Evolutionary conservation across 129 eudicot genomes (phyloP), one percentile per base, ranked within the genome.

Genomic region (Saussurea involucrata): DNA sequence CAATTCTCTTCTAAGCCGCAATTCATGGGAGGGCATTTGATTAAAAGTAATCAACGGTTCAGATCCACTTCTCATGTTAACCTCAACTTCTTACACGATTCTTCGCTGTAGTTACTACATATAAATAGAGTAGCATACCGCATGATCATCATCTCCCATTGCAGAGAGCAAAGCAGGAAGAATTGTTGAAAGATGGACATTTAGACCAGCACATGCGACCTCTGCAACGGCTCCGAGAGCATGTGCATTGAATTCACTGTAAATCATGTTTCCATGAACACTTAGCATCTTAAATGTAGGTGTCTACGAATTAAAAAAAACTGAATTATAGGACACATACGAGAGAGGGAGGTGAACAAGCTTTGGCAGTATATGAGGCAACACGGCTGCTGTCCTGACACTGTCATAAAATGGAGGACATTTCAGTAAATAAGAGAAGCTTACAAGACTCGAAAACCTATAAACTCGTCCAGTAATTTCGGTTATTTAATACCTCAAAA

Each of bases 191-290:
- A 95, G 91, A 76, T 95, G 99, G 73, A 77, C 86, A 72, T 90
- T 85, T 57, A 95, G 87, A 74, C 97, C 94, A 66, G 99, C 92
- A 40, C 99, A 97, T 1, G 99, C 99, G 68, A 95, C 99, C 80
- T 95, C 99, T 2, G 99, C 99, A 75, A 95, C 81, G 76, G 97
- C 99, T 82, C 97, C 99, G 70, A 95, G 82, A 80, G 99, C 99
- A 78, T 95, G 97, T 15, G 99, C 99, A 85, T 95, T 95, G 87
- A 95, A 95, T 57, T 93, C 97, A 76, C 99, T 95, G 88, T 2
- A 85, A 64, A 58, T 9, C 64, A 78, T 17, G 76, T 55, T 46
- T 74, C 4, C 12, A 29, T 76, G 5, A 71, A 60, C 60, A 69
- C 58, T 53, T 63, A 57, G 69, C 46, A 66, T 17, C 68, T 25